Conservation (phyloP, 106 monocot species). For the Apostasia shenzhenica region DNA sequence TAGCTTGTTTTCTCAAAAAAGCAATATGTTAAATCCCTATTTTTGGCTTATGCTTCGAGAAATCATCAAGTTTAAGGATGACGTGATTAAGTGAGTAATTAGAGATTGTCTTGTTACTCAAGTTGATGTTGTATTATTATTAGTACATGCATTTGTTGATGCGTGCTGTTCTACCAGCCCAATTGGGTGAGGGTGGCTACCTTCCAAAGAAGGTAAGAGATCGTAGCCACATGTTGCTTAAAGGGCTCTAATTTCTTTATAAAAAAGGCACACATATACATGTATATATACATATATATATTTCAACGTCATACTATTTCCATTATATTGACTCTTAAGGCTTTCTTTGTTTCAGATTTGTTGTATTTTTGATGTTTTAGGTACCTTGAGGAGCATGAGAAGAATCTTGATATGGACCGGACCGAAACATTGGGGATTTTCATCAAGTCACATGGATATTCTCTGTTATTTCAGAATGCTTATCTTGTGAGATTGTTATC, state of each 20-base stretch:
- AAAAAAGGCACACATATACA: no score
- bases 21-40: conserved; percentile 57
- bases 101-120: not conserved
- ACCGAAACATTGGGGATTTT: conserved; percentile 70
- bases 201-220: no score
- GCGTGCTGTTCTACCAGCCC: no score
- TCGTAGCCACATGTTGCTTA: no score
- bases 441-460: conserved; percentile 77
- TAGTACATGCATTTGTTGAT: no score
- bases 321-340: no score
- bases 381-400: conserved; percentile 73
- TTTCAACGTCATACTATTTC: no score
- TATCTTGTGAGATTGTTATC: conserved; percentile 60
- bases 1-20: conserved; percentile 73
- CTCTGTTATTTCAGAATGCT: conserved; percentile 66
- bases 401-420: conserved; percentile 65
- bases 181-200: no score
- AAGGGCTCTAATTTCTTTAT: no score
- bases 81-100: conserved; percentile 46
- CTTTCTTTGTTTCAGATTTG: not conserved
- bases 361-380: conserved; percentile 24
- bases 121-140: not conserved
- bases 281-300: no score
- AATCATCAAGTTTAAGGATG: conserved; percentile 62
- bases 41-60: conserved; percentile 78